Conservation (phyloP, 805 yeast genomes). For the Metschnikowia hibisci region DNA sequence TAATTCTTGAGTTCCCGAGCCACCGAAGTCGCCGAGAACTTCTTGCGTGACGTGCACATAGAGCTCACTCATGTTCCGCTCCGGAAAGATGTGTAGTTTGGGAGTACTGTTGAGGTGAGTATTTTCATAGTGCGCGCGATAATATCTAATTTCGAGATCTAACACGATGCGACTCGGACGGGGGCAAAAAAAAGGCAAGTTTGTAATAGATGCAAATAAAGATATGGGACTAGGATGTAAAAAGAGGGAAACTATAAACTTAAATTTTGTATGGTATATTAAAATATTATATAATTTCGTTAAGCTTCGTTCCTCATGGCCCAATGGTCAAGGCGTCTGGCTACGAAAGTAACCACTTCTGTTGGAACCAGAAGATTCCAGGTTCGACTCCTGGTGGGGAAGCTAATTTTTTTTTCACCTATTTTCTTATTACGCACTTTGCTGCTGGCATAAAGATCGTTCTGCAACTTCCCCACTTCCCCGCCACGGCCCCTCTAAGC, state of each 20-base stretch:
- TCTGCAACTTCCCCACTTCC: not conserved
- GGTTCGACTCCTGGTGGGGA: slow-evolving; percentile 56
- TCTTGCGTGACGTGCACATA: slow-evolving; percentile 27
- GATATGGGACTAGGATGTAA: too few relatives aligned
- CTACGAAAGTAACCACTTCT: slow-evolving; percentile 54
- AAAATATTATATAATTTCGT: not conserved
- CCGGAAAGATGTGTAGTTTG: not conserved
- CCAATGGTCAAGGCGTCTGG: slow-evolving; percentile 77
- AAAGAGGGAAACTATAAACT: not conserved
- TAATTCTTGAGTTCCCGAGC: slow-evolving; percentile 30
- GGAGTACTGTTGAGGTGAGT: not conserved
- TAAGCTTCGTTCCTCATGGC: slow-evolving; percentile 63
- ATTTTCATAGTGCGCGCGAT: slow-evolving; percentile 2
- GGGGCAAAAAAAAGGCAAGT: too few relatives aligned
- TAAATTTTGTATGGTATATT: not conserved
- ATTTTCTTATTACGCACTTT: not conserved
- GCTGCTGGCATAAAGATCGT: too few relatives aligned
- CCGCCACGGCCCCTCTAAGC: not conserved
- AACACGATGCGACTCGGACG: too few relatives aligned
- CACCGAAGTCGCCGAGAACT: slow-evolving; percentile 29
- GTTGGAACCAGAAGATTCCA: slow-evolving; percentile 51
- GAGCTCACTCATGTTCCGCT: not conserved
- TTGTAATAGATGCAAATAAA: too few relatives aligned
- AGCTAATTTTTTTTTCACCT: slow-evolving; percentile 32
- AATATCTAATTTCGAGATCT: not conserved